A percentile compares a stretch with the other conserved stretches of the same genome.
These are phyloP conservation scores for Verticillium isaacii DNA, from an alignment of 2,329 filamentous ascomycete genomes.

Conservation along the genomic window DNA sequence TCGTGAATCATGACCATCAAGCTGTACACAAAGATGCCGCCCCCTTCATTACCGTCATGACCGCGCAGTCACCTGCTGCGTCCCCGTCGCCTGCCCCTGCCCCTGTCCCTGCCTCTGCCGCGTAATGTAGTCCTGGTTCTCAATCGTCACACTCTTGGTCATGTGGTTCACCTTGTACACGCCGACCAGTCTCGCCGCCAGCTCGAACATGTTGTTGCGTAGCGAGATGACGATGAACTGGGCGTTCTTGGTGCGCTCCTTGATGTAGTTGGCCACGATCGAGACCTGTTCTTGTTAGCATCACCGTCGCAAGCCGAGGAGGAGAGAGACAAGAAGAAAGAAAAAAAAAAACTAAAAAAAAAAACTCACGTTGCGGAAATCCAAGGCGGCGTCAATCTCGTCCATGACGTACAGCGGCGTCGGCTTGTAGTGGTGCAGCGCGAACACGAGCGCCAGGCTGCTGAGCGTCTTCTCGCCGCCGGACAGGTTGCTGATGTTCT, in stretches of 20 bases:
- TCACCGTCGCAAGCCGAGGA: not conserved
- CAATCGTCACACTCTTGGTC: slow-evolving; percentile 87
- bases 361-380: slow-evolving; percentile 88
- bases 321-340: not conserved
- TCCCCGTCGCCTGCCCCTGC: slow-evolving; percentile 15
- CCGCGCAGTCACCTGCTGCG: slow-evolving; percentile 4
- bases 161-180: slow-evolving; percentile 99
- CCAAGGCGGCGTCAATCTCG: slow-evolving; percentile 95
- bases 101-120: slow-evolving; percentile 28
- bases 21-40: not conserved
- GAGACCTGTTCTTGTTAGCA: slow-evolving; percentile 59
- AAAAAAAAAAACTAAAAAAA: slow-evolving; percentile 19
- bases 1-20: slow-evolving; percentile 12
- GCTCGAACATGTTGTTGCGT: slow-evolving; percentile 99
- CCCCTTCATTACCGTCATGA: not conserved
- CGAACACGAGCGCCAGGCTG: slow-evolving; percentile 93
- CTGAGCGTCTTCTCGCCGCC: slow-evolving; percentile 97
- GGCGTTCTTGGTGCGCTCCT: slow-evolving; percentile 97
- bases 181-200: slow-evolving; percentile 89
- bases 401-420: slow-evolving; percentile 99
- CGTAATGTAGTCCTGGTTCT: slow-evolving; percentile 73
- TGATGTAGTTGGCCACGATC: slow-evolving; percentile 98
- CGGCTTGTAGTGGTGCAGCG: slow-evolving; percentile 94
- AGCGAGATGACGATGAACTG: slow-evolving; percentile 98
- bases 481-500: slow-evolving; percentile 94